Evolutionary conservation across 805 yeast genomes (phyloP), one percentile per base, ranked within the genome.

Genomic region (Lipomyces starkeyi): DNA sequence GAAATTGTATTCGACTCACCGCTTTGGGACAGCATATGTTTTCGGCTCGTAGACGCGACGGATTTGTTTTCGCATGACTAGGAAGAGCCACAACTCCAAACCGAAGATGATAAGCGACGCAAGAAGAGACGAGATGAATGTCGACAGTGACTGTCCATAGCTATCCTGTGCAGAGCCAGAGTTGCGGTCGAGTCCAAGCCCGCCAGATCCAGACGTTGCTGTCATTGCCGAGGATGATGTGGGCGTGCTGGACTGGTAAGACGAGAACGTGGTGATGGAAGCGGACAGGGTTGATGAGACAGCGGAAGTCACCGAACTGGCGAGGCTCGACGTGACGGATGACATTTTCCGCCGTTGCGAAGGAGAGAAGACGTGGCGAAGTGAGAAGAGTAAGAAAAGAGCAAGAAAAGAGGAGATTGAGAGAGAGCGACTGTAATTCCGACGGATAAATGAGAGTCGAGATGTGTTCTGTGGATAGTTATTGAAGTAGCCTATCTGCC

Each of bases 41-140:
- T 93, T 91, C 32, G 97, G 97, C 71, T 91, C 90, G 78, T 94
- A 94, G 53, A 93, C 90, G 73, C 96, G 83, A 74, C 85, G 86
- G 78, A 89, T 85, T 72, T 81, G 85, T 59, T 89, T 84, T 68
- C 98, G 82, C 66, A 94, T 77, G 0, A 90, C 53, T 29, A 93
- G 68, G 77, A 94, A 94, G 2, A 85, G 81, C 0, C 81, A 67
- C 7, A 91, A 79, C 74, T 93, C 91, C 2, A 80, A 81, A 0
- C 86, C 86, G 75, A 89, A 91, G 4, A 93, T 76, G 5, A 84
- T 84, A 63, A 89, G 86, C 78, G 94, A 91, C 53, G 88, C 82
- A 40, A 86, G 82, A 59, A 93, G 79, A 1, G 97, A 80, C 2
- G 97, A 86, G 54, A 91, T 77, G 58, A 94, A 93, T 69, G 91